Percentiles rank a stretch among this genome's conserved stretches.
These are phyloP conservation scores for Candida palmyrensis DNA, from an alignment of 805 yeast species.

Conservation along the genomic window DNA sequence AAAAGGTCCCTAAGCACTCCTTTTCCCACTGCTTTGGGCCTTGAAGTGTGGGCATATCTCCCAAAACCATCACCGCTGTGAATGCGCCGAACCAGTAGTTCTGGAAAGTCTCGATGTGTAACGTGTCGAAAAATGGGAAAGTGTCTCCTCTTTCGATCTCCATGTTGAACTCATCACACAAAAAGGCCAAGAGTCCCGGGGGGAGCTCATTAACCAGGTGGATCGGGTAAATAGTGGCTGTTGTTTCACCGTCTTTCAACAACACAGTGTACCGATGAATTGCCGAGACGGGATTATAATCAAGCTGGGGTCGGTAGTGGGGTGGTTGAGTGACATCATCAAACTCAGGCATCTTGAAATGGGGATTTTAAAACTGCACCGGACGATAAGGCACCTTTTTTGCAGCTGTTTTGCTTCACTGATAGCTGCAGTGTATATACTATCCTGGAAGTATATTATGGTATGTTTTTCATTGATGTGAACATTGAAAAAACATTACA, in stretches of 20 bases:
- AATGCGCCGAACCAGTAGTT: slow-evolving; percentile 85
- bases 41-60: slow-evolving; percentile 51
- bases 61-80: slow-evolving; percentile 75
- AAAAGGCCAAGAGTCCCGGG: slow-evolving; percentile 67
- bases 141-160: slow-evolving; percentile 89
- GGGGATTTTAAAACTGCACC: not conserved
- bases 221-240: slow-evolving; percentile 90
- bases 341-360: slow-evolving; percentile 40
- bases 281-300: slow-evolving; percentile 26
- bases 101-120: slow-evolving; percentile 71
- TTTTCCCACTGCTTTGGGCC: slow-evolving; percentile 79
- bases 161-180: slow-evolving; percentile 90
- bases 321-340: slow-evolving; percentile 47
- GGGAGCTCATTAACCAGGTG: slow-evolving; percentile 66
- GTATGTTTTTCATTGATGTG: slow-evolving; percentile 11
- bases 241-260: slow-evolving; percentile 82
- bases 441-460: slow-evolving; percentile 27
- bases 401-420: not conserved
- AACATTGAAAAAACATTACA: too few relatives aligned
- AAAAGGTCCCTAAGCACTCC: slow-evolving; percentile 85
- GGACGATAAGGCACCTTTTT: not conserved
- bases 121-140: slow-evolving; percentile 76
- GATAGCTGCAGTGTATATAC: slow-evolving; percentile 19
- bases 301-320: slow-evolving; percentile 39
- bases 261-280: slow-evolving; percentile 70